phyloP scores from a whole-genome alignment of 192 early-diverging fungal species.

The Backusella psychrophila region DNA sequence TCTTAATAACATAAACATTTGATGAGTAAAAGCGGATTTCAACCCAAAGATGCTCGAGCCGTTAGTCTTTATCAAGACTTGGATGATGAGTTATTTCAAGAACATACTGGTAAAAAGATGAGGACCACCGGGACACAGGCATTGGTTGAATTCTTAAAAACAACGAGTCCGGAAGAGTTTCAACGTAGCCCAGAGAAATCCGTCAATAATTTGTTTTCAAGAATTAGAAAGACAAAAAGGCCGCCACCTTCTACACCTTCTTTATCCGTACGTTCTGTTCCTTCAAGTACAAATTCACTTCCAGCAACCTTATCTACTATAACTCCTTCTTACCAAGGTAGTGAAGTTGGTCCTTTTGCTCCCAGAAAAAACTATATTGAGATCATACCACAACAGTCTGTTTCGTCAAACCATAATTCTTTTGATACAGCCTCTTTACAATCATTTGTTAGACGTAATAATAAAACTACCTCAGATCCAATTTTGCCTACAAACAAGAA shows the following conservation, averaged over 20 bases:
- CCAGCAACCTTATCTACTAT: neutral
- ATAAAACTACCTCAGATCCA: constrained; percentile 9
- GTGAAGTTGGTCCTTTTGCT: neutral
- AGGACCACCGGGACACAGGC: constrained; percentile 35
- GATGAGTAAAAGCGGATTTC: neutral
- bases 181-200: constrained; percentile 13
- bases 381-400: constrained; percentile 11
- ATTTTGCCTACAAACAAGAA: constrained; percentile 22
- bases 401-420: constrained; percentile 4
- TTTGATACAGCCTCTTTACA: constrained; percentile 10
- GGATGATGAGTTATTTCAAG: constrained; percentile 3
- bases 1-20: neutral
- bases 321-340: constrained; percentile 14
- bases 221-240: constrained; percentile 25
- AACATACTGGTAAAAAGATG: constrained; percentile 2
- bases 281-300: constrained; percentile 8
- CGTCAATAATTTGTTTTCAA: constrained; percentile 25
- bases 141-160: constrained; percentile 34
- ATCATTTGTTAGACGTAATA: neutral
- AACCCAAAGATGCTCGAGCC: constrained; percentile 17
- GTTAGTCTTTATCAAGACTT: constrained; percentile 17
- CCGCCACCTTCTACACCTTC: neutral
- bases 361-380: constrained; percentile 22
- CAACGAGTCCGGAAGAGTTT: constrained; percentile 37
- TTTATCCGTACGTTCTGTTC: neutral